These are phyloP conservation scores for Butyriboletus loyo DNA, from an alignment of 768 basidiomycete genomes.

Conservation along the genomic window DNA sequence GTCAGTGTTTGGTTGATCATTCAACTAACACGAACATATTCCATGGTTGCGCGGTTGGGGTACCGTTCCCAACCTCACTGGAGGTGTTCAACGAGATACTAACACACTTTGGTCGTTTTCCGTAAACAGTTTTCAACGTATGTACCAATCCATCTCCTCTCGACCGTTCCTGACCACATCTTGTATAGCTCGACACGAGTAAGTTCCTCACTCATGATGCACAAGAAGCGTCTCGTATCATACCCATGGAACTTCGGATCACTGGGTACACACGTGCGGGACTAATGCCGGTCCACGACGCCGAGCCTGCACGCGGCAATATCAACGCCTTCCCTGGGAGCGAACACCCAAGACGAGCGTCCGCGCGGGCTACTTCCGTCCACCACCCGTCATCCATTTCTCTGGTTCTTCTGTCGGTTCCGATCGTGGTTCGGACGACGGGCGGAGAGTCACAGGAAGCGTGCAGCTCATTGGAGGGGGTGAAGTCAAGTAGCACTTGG, in stretches of 20 bases:
- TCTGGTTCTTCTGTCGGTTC: constrained; percentile 44
- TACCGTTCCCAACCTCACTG: background rate
- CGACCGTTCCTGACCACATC: background rate
- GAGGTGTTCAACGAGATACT: background rate
- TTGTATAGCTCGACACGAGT: constrained; percentile 19
- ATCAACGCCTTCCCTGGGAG: constrained; percentile 16
- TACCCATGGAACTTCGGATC: constrained; percentile 49
- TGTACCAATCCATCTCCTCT: background rate
- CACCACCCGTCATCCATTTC: constrained; percentile 51
- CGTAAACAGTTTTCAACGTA: constrained; percentile 25
- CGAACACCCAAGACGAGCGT: background rate
- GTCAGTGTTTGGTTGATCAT: background rate
- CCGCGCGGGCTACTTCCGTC: constrained; percentile 25
- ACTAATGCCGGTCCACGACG: constrained; percentile 19
- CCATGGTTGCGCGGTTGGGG: no score
- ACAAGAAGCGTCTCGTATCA: constrained; percentile 50
- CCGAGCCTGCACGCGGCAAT: background rate
- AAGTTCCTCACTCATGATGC: constrained; percentile 32
- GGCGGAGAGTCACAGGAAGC: constrained; percentile 39
- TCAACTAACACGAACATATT: no score
- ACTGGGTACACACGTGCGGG: constrained; percentile 33
- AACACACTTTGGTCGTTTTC: background rate
- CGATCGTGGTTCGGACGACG: constrained; percentile 29
- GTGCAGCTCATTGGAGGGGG: constrained; percentile 50
- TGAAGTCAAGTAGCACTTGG: constrained; percentile 51